These are phyloP conservation scores for Protoeuglena noctilucae DNA, from an alignment of 139 green algal genomes.

Conservation along the genomic window DNA sequence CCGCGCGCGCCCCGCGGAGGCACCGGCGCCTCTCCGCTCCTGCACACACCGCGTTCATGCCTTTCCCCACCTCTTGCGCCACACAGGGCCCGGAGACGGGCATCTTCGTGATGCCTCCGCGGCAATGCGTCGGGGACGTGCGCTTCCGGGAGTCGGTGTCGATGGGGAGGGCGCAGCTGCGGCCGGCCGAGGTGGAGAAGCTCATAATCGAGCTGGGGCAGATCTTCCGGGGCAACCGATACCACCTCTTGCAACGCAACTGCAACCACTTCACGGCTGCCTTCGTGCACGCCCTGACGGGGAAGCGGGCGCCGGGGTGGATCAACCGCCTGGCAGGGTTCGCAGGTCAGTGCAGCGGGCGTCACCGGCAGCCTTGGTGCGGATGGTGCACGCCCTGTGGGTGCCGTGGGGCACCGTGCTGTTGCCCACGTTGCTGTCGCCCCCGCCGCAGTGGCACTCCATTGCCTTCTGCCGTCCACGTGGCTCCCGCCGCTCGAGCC, in stretches of 20 bases:
- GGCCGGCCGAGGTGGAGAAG: slow-evolving; percentile 15
- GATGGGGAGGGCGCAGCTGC: slow-evolving; percentile 1
- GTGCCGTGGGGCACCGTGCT: too few relatives aligned
- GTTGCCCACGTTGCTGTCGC: too few relatives aligned
- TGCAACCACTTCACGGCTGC: slow-evolving; percentile 75
- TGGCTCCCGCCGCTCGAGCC: slow-evolving; percentile 61
- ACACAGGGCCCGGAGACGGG: too few relatives aligned
- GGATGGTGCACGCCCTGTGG: too few relatives aligned
- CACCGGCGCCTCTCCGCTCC: too few relatives aligned
- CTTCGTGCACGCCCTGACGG: slow-evolving; percentile 43
- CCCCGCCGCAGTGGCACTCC: slow-evolving; percentile 55
- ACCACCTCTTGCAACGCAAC: slow-evolving; percentile 76
- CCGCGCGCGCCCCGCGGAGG: too few relatives aligned
- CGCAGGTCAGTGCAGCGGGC: too few relatives aligned
- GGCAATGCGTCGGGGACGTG: too few relatives aligned
- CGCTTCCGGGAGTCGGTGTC: slow-evolving; percentile 5
- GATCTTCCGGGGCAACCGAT: slow-evolving; percentile 63
- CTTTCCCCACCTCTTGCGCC: too few relatives aligned
- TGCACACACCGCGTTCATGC: too few relatives aligned
- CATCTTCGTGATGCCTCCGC: too few relatives aligned
- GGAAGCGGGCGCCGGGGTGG: slow-evolving; percentile 41
- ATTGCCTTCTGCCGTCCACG: slow-evolving; percentile 60
- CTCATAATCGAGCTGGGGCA: neutral
- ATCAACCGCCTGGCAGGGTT: slow-evolving; percentile 70
- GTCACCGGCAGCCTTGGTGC: too few relatives aligned